Evolutionary conservation across 352 stramenopile genomes (phyloP), one percentile per base, ranked within the genome.

Genomic region (Blastocystis sp.): DNA sequence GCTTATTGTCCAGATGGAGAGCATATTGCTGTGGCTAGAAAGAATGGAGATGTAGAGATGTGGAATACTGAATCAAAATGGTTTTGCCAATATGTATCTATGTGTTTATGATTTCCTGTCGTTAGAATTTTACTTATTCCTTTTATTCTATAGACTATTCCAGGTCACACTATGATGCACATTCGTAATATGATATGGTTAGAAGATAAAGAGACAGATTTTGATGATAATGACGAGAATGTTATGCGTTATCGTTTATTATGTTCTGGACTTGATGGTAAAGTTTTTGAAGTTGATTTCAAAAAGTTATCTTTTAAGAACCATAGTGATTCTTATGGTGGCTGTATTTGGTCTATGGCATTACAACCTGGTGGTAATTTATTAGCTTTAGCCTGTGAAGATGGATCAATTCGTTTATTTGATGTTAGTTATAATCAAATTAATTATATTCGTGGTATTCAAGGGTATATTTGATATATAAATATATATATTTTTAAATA

Each of bases 21-120:
- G n/a, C n/a, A n/a, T n/a, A n/a, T 58, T 45, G 28, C 4, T 7
- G 11, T 58, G 23, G 48, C 16, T 16, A 9, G 48, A 52, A 39
- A 58, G 25, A 58, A 58, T 18, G 48, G 48, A 7, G 31, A 58
- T 44, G 47, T 58, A 28, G 48, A 58, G 31, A n/a, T 58, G 7
- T 58, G 48, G 48, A 58, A 58, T 19, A 44, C 30, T 24, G 48
- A 58, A 21, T 34, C 44, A 27, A 58, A 52, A 25, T 58, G 48
- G 48, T 58, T 58, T 44, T 58, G 48, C 23, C 35, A 58, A 52
- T 45, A n/a, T 2, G 48, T 58, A 56, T 11, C 31, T 27, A 19
- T 19, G 16, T 55, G 18, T 7, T 13, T 7, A 13, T 5, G 13
- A 10, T 10, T 5, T 28, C 16, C n/a, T n/a, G n/a, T n/a, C n/a